phyloP scores from a whole-genome alignment of 192 early-diverging fungal species.

The Backusella morwellensis region DNA sequence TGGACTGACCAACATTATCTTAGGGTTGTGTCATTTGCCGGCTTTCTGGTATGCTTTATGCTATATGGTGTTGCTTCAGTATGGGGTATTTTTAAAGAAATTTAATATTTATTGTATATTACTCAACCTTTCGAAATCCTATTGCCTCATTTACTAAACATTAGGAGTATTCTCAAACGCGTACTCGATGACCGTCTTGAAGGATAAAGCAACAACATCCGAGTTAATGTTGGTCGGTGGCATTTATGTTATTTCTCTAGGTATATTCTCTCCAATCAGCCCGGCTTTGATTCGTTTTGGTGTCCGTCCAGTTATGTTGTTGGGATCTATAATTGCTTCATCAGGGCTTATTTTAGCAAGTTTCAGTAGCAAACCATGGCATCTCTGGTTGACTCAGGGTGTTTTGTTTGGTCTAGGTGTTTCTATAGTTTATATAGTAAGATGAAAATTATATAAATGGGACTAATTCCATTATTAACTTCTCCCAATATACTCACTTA shows the following conservation, averaged over 20 bases:
- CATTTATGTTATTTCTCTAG: neutral
- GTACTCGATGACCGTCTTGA: neutral
- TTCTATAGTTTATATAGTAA: conserved; percentile 24
- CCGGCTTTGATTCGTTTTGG: neutral
- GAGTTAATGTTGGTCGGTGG: conserved; percentile 12
- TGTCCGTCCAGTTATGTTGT: neutral
- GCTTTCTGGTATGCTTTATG: neutral
- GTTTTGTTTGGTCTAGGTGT: conserved; percentile 49
- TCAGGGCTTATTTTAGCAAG: conserved; percentile 19
- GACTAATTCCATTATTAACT: neutral
- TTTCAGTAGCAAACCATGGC: conserved; percentile 47
- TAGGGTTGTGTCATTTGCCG: neutral
- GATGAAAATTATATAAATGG: neutral
- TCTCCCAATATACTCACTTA: neutral
- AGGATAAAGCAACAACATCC: neutral
- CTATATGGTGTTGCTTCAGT: neutral
- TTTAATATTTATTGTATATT: neutral
- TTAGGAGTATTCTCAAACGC: conserved; percentile 19
- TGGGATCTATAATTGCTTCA: conserved; percentile 15
- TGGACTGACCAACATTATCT: neutral
- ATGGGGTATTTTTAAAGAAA: neutral
- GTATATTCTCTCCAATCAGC: conserved; percentile 5
- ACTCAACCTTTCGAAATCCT: neutral
- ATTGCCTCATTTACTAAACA: neutral
- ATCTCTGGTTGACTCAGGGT: conserved; percentile 55